Percentiles rank a stretch among this genome's conserved stretches.
phyloP scores from a whole-genome alignment of 208 protist genomes.

The Leishmania amazonensis region DNA sequence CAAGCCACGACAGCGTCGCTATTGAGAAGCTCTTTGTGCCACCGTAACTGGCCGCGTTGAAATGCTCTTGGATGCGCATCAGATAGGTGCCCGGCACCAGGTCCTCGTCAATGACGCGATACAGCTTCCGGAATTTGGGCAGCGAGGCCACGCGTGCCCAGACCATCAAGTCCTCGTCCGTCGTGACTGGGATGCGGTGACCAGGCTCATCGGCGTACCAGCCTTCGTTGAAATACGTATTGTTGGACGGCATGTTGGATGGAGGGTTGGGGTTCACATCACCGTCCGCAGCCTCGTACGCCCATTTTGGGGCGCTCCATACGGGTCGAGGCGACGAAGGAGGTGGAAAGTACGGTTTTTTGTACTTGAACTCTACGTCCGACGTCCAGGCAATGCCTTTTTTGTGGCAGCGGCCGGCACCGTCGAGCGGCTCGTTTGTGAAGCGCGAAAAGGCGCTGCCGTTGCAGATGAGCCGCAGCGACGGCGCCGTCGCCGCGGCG shows the following conservation, averaged over 20 bases:
- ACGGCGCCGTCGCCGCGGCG: background rate
- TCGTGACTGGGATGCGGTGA: conserved; percentile 81
- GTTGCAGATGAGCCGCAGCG: conserved; percentile 64
- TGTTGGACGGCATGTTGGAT: conserved; percentile 41
- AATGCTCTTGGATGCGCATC: conserved; percentile 92
- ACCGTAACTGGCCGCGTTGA: conserved; percentile 87
- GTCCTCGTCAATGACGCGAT: conserved; percentile 88
- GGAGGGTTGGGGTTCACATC: conserved; percentile 17
- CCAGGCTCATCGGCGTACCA: conserved; percentile 87
- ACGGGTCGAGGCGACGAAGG: conserved; percentile 14
- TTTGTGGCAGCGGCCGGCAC: conserved; percentile 68
- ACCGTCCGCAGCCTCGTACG: conserved; percentile 32
- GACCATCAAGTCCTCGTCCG: conserved; percentile 98
- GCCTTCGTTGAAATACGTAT: conserved; percentile 78
- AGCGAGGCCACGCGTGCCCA: conserved; percentile 97
- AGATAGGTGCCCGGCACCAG: conserved; percentile 87
- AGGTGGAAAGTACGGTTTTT: conserved; percentile 44
- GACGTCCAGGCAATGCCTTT: conserved; percentile 95
- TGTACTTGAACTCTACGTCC: conserved; percentile 91
- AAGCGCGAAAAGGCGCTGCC: conserved; percentile 70
- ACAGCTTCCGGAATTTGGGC: conserved; percentile 98
- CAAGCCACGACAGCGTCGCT: conserved; percentile 93
- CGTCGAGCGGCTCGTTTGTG: conserved; percentile 57
- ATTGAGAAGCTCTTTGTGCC: conserved; percentile 97
- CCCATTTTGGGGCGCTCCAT: conserved; percentile 57